phyloP scores from a whole-genome alignment of 1,139 yeast genomes.

The Blastobotrys proliferans region DNA sequence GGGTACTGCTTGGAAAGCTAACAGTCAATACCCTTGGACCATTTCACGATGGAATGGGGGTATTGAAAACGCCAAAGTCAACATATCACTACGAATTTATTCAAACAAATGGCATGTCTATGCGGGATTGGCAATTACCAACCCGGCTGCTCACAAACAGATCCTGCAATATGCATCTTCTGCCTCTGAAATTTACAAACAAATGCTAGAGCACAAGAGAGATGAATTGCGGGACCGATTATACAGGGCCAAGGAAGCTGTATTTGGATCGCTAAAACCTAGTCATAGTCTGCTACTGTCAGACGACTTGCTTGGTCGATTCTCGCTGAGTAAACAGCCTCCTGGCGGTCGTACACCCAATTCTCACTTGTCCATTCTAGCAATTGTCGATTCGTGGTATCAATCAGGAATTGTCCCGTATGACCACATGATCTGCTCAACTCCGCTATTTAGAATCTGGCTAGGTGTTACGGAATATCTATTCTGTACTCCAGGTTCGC shows the following conservation, averaged over 20 bases:
- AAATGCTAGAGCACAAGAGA: slow-evolving; percentile 70
- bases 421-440: slow-evolving; percentile 94
- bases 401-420: slow-evolving; percentile 83
- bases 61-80: slow-evolving; percentile 90
- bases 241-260: slow-evolving; percentile 62
- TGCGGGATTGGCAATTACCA: slow-evolving; percentile 94
- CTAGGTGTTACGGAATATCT: slow-evolving; percentile 91
- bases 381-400: slow-evolving; percentile 93
- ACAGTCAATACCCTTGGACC: slow-evolving; percentile 89
- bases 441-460: slow-evolving; percentile 87
- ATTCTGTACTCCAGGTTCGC: slow-evolving; percentile 74
- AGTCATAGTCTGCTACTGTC: slow-evolving; percentile 64
- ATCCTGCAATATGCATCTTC: slow-evolving; percentile 85
- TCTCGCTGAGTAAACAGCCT: slow-evolving; percentile 71
- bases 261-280: slow-evolving; percentile 60
- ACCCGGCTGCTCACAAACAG: slow-evolving; percentile 91
- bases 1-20: slow-evolving; percentile 94
- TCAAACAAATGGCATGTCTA: slow-evolving; percentile 98
- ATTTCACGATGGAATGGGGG: slow-evolving; percentile 88
- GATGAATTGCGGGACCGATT: slow-evolving; percentile 58
- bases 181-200: slow-evolving; percentile 72
- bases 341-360: slow-evolving; percentile 74
- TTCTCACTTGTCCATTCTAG: slow-evolving; percentile 81
- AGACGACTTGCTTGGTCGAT: slow-evolving; percentile 74
- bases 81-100: slow-evolving; percentile 82